A percentile compares a stretch with the other conserved stretches of the same genome.
phyloP scores from a whole-genome alignment of 139 green algal species.

The Zygnema circumcarinatum region DNA sequence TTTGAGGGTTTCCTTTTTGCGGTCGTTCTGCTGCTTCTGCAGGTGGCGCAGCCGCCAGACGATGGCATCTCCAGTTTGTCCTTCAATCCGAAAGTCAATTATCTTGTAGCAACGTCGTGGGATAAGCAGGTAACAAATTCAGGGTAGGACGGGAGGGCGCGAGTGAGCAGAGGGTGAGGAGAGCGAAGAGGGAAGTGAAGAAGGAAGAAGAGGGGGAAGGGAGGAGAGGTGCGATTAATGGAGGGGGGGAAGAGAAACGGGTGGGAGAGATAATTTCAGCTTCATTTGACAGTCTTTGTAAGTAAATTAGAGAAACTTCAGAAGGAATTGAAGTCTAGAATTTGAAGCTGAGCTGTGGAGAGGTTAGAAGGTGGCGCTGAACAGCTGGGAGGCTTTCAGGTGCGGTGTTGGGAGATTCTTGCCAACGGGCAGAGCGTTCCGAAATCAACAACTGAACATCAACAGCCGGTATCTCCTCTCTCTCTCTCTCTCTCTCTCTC shows the following conservation, averaged over 20 bases:
- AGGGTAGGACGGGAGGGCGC: no score
- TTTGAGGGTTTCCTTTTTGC: background rate
- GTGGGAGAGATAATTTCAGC: no score
- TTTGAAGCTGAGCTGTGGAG: no score
- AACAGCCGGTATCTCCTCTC: slow-evolving; percentile 61
- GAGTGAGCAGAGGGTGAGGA: slow-evolving; percentile 6
- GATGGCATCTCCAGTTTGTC: slow-evolving; percentile 87
- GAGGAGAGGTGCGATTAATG: no score
- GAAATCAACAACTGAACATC: slow-evolving; percentile 72
- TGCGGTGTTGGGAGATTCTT: slow-evolving; percentile 79
- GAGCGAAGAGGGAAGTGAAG: no score
- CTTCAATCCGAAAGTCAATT: slow-evolving; percentile 86
- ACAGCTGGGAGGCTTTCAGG: no score
- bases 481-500: no score
- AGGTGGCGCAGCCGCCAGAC: slow-evolving; percentile 71
- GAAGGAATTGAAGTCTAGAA: no score
- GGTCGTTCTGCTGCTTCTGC: slow-evolving; percentile 4
- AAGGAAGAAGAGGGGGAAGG: slow-evolving; percentile 63
- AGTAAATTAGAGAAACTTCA: no score
- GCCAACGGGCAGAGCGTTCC: slow-evolving; percentile 73
- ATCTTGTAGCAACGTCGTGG: slow-evolving; percentile 88
- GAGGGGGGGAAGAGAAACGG: no score
- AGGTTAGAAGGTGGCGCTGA: no score
- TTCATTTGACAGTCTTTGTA: no score
- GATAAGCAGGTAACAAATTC: slow-evolving; percentile 79